Conservation (phyloP, 2,329 filamentous ascomycete genomes). For the Aspergillus fijiensis region DNA sequence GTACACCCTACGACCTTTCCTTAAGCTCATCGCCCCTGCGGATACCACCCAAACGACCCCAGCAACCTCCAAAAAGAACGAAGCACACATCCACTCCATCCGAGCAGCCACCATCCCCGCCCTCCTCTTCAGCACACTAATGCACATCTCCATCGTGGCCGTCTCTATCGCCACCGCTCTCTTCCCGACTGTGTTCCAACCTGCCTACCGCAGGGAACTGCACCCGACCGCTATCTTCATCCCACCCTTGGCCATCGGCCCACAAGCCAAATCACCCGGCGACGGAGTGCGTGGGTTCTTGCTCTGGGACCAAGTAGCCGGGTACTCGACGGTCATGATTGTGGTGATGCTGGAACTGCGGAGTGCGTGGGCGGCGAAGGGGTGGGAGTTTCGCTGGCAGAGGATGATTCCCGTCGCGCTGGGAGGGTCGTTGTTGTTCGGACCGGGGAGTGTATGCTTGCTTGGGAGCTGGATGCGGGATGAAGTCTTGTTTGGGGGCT, state of each 20-base stretch:
- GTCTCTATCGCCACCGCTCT: neutral
- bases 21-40: too few species aligned
- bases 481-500: neutral
- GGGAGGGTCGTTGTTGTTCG: neutral
- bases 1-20: too few species aligned
- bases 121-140: neutral
- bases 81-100: neutral
- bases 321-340: neutral
- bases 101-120: neutral
- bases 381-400: neutral
- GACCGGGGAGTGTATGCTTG: neutral
- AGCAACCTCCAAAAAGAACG: too few species aligned
- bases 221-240: neutral
- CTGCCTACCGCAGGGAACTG: neutral
- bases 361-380: neutral
- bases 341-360: neutral
- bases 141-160: neutral
- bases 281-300: slow-evolving; percentile 2
- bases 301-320: neutral
- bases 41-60: neutral
- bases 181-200: neutral
- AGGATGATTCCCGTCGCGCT: neutral
- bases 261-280: neutral
- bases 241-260: neutral
- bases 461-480: neutral